These are phyloP conservation scores for Pythium aphanidermatum DNA, from an alignment of 352 stramenopile species.

Conservation along the genomic window DNA sequence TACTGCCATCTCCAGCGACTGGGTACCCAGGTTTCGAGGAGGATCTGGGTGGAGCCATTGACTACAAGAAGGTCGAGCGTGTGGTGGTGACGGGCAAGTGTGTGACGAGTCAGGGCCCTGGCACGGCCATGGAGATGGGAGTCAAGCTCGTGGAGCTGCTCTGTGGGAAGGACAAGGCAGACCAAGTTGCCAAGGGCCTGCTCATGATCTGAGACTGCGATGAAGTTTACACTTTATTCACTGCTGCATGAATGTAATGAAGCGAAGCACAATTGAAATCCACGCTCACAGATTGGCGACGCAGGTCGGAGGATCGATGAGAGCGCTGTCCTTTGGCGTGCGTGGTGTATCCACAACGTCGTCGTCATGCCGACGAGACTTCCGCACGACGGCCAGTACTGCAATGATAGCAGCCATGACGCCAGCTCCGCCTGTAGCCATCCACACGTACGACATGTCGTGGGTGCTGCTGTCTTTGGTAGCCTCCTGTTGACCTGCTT, in stretches of 20 bases:
- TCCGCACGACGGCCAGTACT: conserved; percentile 2
- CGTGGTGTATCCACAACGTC: neutral
- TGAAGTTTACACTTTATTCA: neutral
- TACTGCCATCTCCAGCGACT: conserved; percentile 46
- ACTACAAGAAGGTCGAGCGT: conserved; percentile 38
- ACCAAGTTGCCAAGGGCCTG: conserved; percentile 50
- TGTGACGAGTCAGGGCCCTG: conserved; percentile 71
- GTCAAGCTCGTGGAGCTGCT: conserved; percentile 79
- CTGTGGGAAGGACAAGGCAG: conserved; percentile 49
- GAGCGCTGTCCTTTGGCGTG: neutral
- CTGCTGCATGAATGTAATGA: neutral
- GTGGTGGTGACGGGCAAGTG: conserved; percentile 73
- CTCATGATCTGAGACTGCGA: conserved; percentile 24
- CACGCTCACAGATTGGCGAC: too few species aligned
- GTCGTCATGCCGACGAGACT: neutral
- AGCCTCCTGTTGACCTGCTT: too few species aligned
- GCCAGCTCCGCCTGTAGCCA: neutral
- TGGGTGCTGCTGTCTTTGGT: too few species aligned
- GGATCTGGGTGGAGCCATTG: conserved; percentile 36
- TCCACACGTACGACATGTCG: neutral
- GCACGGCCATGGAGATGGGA: conserved; percentile 76
- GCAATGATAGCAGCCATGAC: neutral
- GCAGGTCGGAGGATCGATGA: too few species aligned
- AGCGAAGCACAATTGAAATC: neutral
- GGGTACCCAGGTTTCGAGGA: conserved; percentile 68